Base-by-base conservation (phyloP, 352 stramenopile genomes). In the Phytophthora uliginosa region DNA sequence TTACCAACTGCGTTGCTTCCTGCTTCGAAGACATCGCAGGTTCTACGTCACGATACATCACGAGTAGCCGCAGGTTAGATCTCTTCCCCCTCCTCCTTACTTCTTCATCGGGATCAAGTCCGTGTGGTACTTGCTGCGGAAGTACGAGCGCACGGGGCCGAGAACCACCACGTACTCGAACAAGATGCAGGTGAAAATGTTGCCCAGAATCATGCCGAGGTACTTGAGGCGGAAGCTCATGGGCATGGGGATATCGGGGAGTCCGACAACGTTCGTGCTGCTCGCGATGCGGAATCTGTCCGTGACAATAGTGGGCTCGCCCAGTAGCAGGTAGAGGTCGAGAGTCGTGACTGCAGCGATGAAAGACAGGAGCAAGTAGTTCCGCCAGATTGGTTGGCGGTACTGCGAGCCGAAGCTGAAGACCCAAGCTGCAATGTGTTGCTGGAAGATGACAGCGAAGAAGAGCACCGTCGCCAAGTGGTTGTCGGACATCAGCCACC, bases 211-310 rank as follows among this genome's bases (percentile, higher is more conserved):
- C 13, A 83, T 59, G 33, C 51, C 71, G 22, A 84, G 26, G 20
- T 73, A 73, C 47, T 82, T 80, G 60, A 76, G 48, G 7, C 78
- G 78, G 68, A 86, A 88, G 28, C 64, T 75, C 40, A 62, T 42
- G 6, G 81, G 81, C 69, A 89, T 77, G 26, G 81, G 63, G 4
- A 89, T 66, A 20, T 87, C 74, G 1, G 79, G 82, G 20, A 89
- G 62, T 0, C 77, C 82, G 1, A 89, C 73, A 18, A 89, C 79
- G 60, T 89, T 89, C 12, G 82, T 83, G 47, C 73, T 74, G 50
- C 73, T 89, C 15, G 82, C 77, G 54, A 89, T 87, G 48, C 82
- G 82, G 64, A 89, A 89, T 13, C 40, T 50, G 26, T 89, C 79
- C 12, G 69, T 88, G 50, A 86, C 24, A 12, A 48, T 34, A 63